A percentile compares a stretch with the other conserved stretches of the same genome.
Conservation (phyloP, 169 alveolate species). For the Plasmodium gonderi region DNA sequence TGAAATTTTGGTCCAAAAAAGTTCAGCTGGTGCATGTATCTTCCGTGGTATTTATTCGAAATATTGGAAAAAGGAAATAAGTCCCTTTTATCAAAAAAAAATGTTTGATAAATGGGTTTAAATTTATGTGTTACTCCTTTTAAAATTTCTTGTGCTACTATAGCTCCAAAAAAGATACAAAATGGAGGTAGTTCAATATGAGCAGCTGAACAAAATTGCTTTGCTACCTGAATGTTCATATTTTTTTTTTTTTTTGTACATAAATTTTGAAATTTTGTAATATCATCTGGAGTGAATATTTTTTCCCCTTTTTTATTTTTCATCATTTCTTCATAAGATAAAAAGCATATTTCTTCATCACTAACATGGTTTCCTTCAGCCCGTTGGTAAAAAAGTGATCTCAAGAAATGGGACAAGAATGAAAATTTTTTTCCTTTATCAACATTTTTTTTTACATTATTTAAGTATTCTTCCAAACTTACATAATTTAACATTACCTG, state of each 20-base stretch:
- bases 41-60: constrained; percentile 55
- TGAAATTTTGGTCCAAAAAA: constrained; percentile 64
- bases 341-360: constrained; percentile 62
- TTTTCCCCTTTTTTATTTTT: constrained; percentile 12
- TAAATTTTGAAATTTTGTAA: constrained; percentile 4
- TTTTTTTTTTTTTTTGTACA: constrained; percentile 57
- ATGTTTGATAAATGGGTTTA: constrained; percentile 61
- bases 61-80: constrained; percentile 46
- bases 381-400: background rate
- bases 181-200: constrained; percentile 69
- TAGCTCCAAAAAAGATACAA: constrained; percentile 42
- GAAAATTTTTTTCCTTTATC: background rate
- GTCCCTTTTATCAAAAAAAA: constrained; percentile 49
- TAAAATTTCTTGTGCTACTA: constrained; percentile 59
- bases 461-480: constrained; percentile 26
- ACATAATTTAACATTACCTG: constrained; percentile 22
- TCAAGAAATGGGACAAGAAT: background rate
- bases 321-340: constrained; percentile 60
- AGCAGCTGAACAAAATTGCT: constrained; percentile 43
- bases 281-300: background rate
- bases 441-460: background rate
- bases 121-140: constrained; percentile 41
- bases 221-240: constrained; percentile 25
- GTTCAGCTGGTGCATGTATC: constrained; percentile 52
- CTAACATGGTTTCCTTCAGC: background rate